These are phyloP conservation scores for Chlamydomonas sp. DNA, from an alignment of 139 green algal species.

Conservation along the genomic window DNA sequence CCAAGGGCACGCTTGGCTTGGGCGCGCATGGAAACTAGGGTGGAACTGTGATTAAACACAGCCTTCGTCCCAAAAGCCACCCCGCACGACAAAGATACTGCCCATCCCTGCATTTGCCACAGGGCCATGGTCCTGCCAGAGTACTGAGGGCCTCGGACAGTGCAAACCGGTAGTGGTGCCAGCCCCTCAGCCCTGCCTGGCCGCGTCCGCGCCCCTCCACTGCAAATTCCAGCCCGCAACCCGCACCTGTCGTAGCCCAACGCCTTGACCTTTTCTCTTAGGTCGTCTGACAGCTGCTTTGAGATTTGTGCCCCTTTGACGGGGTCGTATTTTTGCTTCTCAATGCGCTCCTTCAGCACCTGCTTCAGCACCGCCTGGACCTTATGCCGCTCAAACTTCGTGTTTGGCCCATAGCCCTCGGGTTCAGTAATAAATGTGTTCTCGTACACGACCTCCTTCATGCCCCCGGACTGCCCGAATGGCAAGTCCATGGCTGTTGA, in stretches of 20 bases:
- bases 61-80: too few relatives aligned
- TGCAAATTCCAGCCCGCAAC: too few relatives aligned
- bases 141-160: too few relatives aligned
- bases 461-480: conserved; percentile 38
- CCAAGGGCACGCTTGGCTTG: too few relatives aligned
- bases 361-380: conserved; percentile 73
- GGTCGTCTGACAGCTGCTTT: conserved; percentile 81
- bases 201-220: too few relatives aligned
- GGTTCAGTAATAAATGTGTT: conserved; percentile 85
- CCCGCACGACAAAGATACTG: too few relatives aligned
- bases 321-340: conserved; percentile 84
- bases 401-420: conserved; percentile 65
- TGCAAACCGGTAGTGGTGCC: too few relatives aligned
- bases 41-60: too few relatives aligned
- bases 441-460: conserved; percentile 80
- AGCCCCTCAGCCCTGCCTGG: too few relatives aligned
- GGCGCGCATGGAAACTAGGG: too few relatives aligned
- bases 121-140: too few relatives aligned
- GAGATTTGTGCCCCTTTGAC: conserved; percentile 81
- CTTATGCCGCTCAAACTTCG: conserved; percentile 67
- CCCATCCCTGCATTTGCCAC: too few relatives aligned
- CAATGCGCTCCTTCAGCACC: conserved; percentile 76
- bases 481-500: conserved; percentile 40
- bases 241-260: conserved; percentile 79
- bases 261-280: conserved; percentile 80